These are phyloP conservation scores for Ascodesmis nigricans DNA, from an alignment of 495 filamentous ascomycete genomes.

Conservation along the genomic window DNA sequence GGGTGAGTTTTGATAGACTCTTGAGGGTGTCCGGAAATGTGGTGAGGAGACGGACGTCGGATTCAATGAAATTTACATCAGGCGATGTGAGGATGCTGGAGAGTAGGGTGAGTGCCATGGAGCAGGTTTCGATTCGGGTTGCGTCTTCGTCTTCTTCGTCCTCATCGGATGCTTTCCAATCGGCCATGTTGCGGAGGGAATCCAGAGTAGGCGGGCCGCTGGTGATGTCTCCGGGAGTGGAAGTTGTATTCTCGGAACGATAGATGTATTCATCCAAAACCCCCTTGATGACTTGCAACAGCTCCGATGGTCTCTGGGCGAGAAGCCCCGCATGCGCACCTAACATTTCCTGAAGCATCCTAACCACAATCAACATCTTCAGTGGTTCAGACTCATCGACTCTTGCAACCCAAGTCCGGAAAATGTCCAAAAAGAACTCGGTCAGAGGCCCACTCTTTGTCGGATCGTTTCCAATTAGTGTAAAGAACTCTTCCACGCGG, in stretches of 20 bases:
- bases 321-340: conserved; percentile 6
- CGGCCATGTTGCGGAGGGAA: background rate
- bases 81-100: conserved; percentile 15
- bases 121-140: conserved; percentile 9
- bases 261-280: conserved; percentile 17
- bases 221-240: conserved; percentile 12
- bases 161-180: no score
- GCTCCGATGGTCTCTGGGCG: conserved; percentile 17
- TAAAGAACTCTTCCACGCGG: conserved; percentile 13
- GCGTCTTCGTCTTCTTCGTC: conserved; percentile 12
- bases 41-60: conserved; percentile 14
- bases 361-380: conserved; percentile 13
- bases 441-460: conserved; percentile 5
- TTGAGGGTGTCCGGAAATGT: conserved; percentile 13
- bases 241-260: conserved; percentile 6
- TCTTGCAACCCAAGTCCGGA: conserved; percentile 11
- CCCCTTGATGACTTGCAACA: conserved; percentile 15
- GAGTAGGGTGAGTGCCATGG: conserved; percentile 17
- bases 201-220: background rate
- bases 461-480: conserved; percentile 6
- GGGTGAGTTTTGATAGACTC: conserved; percentile 7
- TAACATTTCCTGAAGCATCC: conserved; percentile 18
- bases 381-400: conserved; percentile 8
- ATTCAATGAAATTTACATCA: conserved; percentile 12
- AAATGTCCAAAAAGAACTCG: conserved; percentile 12